Evolutionary conservation across 495 filamentous ascomycete species (phyloP), one percentile per base, ranked within the genome.

Genomic region (Niebla homalea): DNA sequence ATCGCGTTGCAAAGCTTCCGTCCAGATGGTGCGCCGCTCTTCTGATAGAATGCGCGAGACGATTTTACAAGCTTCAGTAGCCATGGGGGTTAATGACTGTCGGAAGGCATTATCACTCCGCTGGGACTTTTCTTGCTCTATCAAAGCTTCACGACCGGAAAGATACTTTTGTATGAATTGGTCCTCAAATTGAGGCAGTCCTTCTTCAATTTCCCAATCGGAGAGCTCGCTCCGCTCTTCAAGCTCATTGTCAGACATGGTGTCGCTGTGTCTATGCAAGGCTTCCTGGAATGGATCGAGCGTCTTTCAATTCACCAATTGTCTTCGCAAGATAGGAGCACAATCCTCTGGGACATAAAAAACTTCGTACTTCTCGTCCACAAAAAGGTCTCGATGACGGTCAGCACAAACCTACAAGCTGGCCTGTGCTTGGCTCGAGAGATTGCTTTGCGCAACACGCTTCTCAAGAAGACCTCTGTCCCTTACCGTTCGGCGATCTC

Each of bases 131-230:
- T 98, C 92, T 57, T 90, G 73, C 6, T 68, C 72, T 43, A 94
- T 84, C 39, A 96, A 70, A 8, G 83, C 81, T 48, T 81, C 73
- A n/a, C 90, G 79, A 10, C 84, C 82, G 44, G 76, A 61, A 26
- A 90, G 70, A 58, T 93, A 94, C 52, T 85, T 77, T 48, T 84
- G 79, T 38, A 94, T 76, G 60, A 94, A 85, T 0, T 80, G 76
- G 55, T 93, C 85, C 7, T 69, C 66, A n/a, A 68, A 43, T 53
- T 74, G 73, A 41, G 73, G 73, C 11, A 76, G 57, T 1, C 72
- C 73, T 53, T 73, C 69, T 45, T 73, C 69, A 29, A 69, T 48
- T 46, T 74, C 71, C 72, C 72, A 76, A 36, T 62, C 61, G 1
- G 58, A 58, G 21, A 54, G 48, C 35, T 70, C 61, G 18, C 60